Evolutionary conservation across 2,329 filamentous ascomycete genomes (phyloP), one percentile per base, ranked within the genome.

Genomic region (Colletotrichum navitas): DNA sequence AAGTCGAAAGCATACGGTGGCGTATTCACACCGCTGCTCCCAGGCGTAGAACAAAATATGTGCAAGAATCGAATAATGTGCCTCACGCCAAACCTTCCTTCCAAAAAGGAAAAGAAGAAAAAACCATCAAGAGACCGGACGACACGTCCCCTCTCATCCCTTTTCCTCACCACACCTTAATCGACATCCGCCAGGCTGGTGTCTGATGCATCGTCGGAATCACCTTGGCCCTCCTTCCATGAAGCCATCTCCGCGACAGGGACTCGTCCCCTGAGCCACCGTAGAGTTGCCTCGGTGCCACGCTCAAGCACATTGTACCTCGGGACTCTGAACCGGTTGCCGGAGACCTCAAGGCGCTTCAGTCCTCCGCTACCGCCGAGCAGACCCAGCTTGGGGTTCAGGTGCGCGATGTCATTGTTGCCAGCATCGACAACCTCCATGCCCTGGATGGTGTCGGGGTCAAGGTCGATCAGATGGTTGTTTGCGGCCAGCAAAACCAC

Each of bases 251-350:
- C 88, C 0, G 85, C 87, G 1, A 86, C 84, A 0, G 93, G 91
- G 45, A 97, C 92, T 66, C 92, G 88, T 36, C 94, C 92, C 72
- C 93, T 88, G 62, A 98, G 81, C 92, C 94, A 97, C 61, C 90
- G 86, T 75, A 98, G 83, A 0, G 94, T 91, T 2, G 93, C 92
- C 76, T 97, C 94, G 0, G 95, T 98, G 0, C 95, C 95, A 73
- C 94, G 93, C 72, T 95, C 93, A 59, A 98, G 83, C 8, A 97
- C 88, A 74, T 92, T 93, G 84, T 92, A 95, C 68, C 93, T 90
- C 0, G 95, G 95, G 41, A 98, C 94, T 41, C 94, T 88, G 82
- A 98, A 98, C 41, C 91, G 87, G 79, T 98, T 98, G 0, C 94
- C 94, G 36, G 89, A 89, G 5, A 97, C 92, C 59, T 97, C 92